Evolutionary conservation across 805 yeast species (phyloP).

Genomic region (Candida jianshihensis): DNA sequence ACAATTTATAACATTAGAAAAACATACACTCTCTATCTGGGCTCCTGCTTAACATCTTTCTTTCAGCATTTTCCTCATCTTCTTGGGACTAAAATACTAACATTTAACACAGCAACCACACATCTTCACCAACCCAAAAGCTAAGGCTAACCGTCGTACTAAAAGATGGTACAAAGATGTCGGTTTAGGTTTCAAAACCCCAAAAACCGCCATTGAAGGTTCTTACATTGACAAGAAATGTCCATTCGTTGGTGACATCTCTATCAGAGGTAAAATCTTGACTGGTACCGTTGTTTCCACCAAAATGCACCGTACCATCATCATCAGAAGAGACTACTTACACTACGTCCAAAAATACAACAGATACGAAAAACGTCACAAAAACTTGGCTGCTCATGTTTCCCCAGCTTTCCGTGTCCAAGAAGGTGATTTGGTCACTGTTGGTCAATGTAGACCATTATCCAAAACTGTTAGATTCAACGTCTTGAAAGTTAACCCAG

Average conservation of each 20-base stretch:
- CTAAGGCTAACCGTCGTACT: slow-evolving; percentile 96
- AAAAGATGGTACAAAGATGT: slow-evolving; percentile 99
- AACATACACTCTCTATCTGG: not conserved
- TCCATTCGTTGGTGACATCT: slow-evolving; percentile 95
- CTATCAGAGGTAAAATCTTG: slow-evolving; percentile 99
- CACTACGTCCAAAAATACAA: slow-evolving; percentile 99
- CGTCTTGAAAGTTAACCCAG: slow-evolving; percentile 91
- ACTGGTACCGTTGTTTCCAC: slow-evolving; percentile 99
- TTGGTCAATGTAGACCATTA: slow-evolving; percentile 99
- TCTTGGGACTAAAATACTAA: slow-evolving; percentile 26
- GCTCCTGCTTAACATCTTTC: not conserved
- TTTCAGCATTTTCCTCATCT: slow-evolving; percentile 1
- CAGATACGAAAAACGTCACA: slow-evolving; percentile 99
- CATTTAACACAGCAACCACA: slow-evolving; percentile 84
- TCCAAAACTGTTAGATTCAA: slow-evolving; percentile 99
- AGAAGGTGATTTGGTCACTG: slow-evolving; percentile 98
- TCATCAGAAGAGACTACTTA: slow-evolving; percentile 99
- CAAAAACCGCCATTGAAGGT: slow-evolving; percentile 97
- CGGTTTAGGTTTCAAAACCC: slow-evolving; percentile 99
- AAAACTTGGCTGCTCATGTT: slow-evolving; percentile 99
- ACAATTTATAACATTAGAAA: too few relatives aligned
- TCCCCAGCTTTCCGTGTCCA: slow-evolving; percentile 99
- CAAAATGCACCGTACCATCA: slow-evolving; percentile 99
- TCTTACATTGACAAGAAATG: slow-evolving; percentile 99
- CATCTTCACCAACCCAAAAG: slow-evolving; percentile 99